Evolutionary conservation across 2,329 filamentous ascomycete genomes (phyloP).

Genomic region (Trichoderma polysporum): DNA sequence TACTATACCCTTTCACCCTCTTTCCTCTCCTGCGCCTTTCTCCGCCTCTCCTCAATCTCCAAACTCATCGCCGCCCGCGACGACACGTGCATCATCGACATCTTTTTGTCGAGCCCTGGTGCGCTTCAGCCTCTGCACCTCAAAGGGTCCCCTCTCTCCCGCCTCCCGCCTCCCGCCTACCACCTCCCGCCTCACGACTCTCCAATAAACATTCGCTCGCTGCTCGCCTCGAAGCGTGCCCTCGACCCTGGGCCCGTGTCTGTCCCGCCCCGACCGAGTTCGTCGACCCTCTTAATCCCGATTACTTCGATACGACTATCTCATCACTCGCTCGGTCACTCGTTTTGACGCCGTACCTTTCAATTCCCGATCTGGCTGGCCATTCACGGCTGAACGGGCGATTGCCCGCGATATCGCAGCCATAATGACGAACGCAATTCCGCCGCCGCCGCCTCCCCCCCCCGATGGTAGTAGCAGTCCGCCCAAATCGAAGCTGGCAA

Average conservation of each 20-base stretch:
- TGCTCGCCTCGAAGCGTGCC: constrained; percentile 10
- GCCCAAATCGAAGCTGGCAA: constrained; percentile 25
- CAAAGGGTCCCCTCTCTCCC: constrained; percentile 1
- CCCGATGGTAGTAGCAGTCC: constrained; percentile 23
- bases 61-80: background rate
- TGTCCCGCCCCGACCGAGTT: background rate
- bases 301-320: constrained; percentile 7
- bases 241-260: constrained; percentile 12
- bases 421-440: constrained; percentile 34
- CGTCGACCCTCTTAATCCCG: constrained; percentile 3
- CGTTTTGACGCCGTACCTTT: background rate
- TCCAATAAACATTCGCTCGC: constrained; percentile 1
- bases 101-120: constrained; percentile 9
- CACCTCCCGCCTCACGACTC: background rate
- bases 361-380: constrained; percentile 36
- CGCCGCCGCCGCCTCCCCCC: constrained; percentile 7
- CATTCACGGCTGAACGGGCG: constrained; percentile 39
- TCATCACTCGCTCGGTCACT: background rate
- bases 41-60: background rate
- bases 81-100: constrained; percentile 18
- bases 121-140: constrained; percentile 1
- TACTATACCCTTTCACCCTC: background rate
- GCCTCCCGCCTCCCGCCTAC: background rate
- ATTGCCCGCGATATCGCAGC: constrained; percentile 37
- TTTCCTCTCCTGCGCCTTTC: constrained; percentile 2